Evolutionary conservation across 2,329 filamentous ascomycete species (phyloP), one percentile per base, ranked within the genome.

Genomic region (Diplodia intermedia): DNA sequence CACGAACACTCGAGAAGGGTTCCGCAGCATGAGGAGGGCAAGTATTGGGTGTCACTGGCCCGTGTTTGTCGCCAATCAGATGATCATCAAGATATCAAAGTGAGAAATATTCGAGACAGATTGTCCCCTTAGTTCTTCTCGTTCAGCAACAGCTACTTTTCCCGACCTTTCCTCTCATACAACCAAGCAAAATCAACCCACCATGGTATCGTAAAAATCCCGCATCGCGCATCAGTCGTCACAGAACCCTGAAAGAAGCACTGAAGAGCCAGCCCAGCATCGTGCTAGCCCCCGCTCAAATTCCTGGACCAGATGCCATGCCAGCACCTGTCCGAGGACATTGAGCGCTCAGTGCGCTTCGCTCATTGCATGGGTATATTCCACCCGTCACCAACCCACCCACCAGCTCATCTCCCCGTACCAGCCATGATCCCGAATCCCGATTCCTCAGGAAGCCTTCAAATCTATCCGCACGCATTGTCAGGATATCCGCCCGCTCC

Each of bases 141-240:
- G 9, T 47, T 47, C 43, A 20, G 20, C 43, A 14, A 47, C 43
- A 14, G 20, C n/a, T 47, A 14, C 43, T 47, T 47, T 47, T 47
- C 43, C 43, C n/a, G 43, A 20, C 43, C 43, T 20, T 20, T 12
- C 43, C n/a, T 26, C 18, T 11, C 43, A 20, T 20, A 20, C 43
- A n/a, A 20, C 40, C 40, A 47, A 47, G 3, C 40, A 26, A 26
- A 26, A 26, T 15, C 15, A n/a, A 9, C 43, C 43, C 8, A 20
- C n/a, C 43, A 20, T 47, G 43, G 43, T 47, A 47, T 47, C 43
- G 43, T 47, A 47, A 47, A 47, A 47, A 47, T 20, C 43, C 40
- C 36, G 18, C 43, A 47, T 47, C n/a, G 18, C 43, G 43, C 43
- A 47, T 47, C n/a, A 47, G 11, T 47, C 43, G 11, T 47, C 43